Conservation (phyloP, 768 basidiomycete species). For the Boletus speciosus region DNA sequence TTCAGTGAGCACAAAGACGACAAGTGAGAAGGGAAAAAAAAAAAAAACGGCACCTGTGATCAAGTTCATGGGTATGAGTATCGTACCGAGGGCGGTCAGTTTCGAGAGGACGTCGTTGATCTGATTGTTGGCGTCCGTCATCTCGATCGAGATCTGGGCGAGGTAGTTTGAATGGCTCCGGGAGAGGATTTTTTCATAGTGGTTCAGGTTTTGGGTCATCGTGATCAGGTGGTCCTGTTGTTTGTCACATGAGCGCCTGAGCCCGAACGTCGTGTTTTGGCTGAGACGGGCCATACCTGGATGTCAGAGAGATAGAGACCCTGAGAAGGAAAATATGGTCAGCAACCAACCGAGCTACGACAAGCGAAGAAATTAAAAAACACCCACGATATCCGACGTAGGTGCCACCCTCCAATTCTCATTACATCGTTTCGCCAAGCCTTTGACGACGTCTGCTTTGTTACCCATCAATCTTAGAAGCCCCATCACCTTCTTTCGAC, state of each 20-base stretch:
- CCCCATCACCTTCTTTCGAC: constrained; percentile 99
- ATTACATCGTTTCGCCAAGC: constrained; percentile 95
- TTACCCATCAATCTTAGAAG: constrained; percentile 95
- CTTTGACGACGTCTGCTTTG: constrained; percentile 99
- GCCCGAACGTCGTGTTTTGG: neutral
- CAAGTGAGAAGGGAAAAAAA: no score
- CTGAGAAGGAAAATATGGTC: constrained; percentile 35
- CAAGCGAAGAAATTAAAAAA: neutral
- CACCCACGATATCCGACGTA: constrained; percentile 87
- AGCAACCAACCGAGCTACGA: neutral
- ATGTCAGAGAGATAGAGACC: constrained; percentile 95
- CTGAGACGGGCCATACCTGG: constrained; percentile 47
- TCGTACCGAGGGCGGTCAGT: constrained; percentile 94
- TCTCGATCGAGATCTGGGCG: constrained; percentile 99
- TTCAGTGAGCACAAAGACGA: no score
- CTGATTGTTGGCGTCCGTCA: constrained; percentile 99
- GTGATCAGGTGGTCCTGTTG: constrained; percentile 91
- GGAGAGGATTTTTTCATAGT: constrained; percentile 99
- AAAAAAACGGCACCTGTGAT: constrained; percentile 65
- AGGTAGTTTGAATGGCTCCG: constrained; percentile 99
- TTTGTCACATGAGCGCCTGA: constrained; percentile 1
- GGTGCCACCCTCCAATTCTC: constrained; percentile 99
- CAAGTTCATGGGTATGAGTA: constrained; percentile 96
- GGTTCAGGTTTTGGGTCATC: constrained; percentile 99
- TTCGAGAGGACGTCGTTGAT: constrained; percentile 99